Percentiles rank a stretch among this genome's conserved stretches.
phyloP scores from a whole-genome alignment of 805 yeast species.

The Kockiozyma suomiensis region DNA sequence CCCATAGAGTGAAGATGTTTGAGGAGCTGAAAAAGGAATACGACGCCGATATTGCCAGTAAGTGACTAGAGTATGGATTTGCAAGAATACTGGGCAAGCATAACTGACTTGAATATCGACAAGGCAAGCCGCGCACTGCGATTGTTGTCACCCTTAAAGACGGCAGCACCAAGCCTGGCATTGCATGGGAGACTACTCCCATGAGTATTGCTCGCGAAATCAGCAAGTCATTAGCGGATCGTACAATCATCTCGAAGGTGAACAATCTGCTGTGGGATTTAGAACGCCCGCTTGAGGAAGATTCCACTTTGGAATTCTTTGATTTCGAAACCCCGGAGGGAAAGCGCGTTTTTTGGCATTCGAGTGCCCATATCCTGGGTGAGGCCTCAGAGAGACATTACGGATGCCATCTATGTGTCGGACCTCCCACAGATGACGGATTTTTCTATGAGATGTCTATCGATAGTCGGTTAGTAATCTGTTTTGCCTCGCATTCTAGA shows the following conservation, averaged over 20 bases:
- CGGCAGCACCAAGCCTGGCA: conserved; percentile 76
- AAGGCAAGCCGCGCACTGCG: conserved; percentile 51
- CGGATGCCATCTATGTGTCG: conserved; percentile 90
- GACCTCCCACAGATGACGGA: conserved; percentile 98
- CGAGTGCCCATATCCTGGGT: conserved; percentile 96
- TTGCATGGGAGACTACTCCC: conserved; percentile 89
- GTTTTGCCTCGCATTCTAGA: too few relatives aligned
- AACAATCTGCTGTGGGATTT: conserved; percentile 93
- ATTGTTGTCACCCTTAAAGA: conserved; percentile 84
- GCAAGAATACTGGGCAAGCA: neutral
- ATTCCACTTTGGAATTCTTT: conserved; percentile 68
- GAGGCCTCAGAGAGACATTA: conserved; percentile 96
- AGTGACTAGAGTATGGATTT: neutral
- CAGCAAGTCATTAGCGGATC: conserved; percentile 84
- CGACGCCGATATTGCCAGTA: conserved; percentile 68
- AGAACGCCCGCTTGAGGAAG: conserved; percentile 87
- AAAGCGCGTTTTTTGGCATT: conserved; percentile 96
- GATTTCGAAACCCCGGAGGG: conserved; percentile 87
- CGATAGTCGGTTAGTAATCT: conserved; percentile 47
- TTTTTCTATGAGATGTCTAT: conserved; percentile 96
- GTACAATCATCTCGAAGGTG: conserved; percentile 88
- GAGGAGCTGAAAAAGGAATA: conserved; percentile 77
- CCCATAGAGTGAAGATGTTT: conserved; percentile 74
- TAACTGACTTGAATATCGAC: neutral
- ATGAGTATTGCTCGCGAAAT: conserved; percentile 79